phyloP scores from a whole-genome alignment of 164 flowering plant genomes.

The Vitis riparia region DNA sequence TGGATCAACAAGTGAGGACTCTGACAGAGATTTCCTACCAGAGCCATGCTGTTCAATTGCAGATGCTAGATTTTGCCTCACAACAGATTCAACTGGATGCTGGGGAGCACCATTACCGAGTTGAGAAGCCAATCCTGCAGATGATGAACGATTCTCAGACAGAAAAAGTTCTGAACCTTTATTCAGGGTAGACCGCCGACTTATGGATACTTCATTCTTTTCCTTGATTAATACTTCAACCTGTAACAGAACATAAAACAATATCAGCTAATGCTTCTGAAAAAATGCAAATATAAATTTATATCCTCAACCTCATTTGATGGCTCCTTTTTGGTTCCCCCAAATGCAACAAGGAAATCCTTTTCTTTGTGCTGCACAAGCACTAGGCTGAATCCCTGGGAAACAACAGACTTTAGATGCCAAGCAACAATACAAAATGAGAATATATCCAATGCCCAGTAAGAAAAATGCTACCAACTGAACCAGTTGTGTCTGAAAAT shows the following conservation, averaged over 20 bases:
- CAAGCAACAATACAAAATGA: constrained; percentile 6
- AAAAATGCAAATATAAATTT: neutral
- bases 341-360: constrained; percentile 91
- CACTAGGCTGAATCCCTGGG: constrained; percentile 91
- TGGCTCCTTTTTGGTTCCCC: constrained; percentile 84
- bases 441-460: no score
- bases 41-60: constrained; percentile 84
- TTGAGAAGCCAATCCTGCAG: constrained; percentile 33
- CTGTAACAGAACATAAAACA: constrained; percentile 30
- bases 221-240: constrained; percentile 77
- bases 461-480: neutral
- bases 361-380: constrained; percentile 85
- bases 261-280: neutral
- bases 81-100: constrained; percentile 46
- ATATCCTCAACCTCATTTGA: constrained; percentile 72
- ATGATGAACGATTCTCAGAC: constrained; percentile 45
- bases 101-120: constrained; percentile 32
- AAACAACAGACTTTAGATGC: constrained; percentile 1
- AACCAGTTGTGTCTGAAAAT: neutral
- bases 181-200: constrained; percentile 41
- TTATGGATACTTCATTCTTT: constrained; percentile 54
- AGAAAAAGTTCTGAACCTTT: constrained; percentile 43
- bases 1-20: constrained; percentile 44
- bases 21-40: constrained; percentile 85
- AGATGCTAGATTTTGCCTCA: constrained; percentile 69